Evolutionary conservation across 805 yeast genomes (phyloP).

Genomic region (Yamadazyma kitorensis): DNA sequence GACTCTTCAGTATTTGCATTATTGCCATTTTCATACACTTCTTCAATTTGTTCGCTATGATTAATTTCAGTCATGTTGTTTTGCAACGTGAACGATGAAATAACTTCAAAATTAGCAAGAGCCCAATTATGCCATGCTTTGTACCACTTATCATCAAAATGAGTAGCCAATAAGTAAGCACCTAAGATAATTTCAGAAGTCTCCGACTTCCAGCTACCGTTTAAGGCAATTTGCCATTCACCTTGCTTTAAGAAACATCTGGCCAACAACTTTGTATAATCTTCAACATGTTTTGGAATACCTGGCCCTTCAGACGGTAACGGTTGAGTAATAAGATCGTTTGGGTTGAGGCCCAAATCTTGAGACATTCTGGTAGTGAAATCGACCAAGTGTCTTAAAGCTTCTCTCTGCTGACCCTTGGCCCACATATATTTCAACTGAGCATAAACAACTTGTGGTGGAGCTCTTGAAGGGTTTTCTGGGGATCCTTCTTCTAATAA

Average conservation of each 20-base stretch:
- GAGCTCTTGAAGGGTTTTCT: slow-evolving; percentile 69
- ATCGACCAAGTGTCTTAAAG: slow-evolving; percentile 78
- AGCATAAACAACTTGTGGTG: slow-evolving; percentile 96
- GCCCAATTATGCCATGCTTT: slow-evolving; percentile 99
- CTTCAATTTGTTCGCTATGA: slow-evolving; percentile 25
- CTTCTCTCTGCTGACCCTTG: slow-evolving; percentile 83
- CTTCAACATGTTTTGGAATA: slow-evolving; percentile 71
- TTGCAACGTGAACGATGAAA: slow-evolving; percentile 53
- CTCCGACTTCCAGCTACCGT: slow-evolving; percentile 75
- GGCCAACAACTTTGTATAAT: slow-evolving; percentile 81
- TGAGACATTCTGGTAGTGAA: slow-evolving; percentile 89
- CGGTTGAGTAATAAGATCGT: slow-evolving; percentile 83
- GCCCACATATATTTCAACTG: slow-evolving; percentile 98
- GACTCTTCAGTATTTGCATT: slow-evolving; percentile 4
- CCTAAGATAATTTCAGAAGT: slow-evolving; percentile 82
- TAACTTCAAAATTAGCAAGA: slow-evolving; percentile 92
- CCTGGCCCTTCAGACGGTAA: slow-evolving; percentile 72
- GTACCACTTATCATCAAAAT: slow-evolving; percentile 90
- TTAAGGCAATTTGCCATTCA: slow-evolving; percentile 91
- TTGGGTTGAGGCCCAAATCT: slow-evolving; percentile 83
- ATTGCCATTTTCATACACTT: slow-evolving; percentile 4
- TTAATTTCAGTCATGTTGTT: slow-evolving; percentile 16
- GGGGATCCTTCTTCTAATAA: slow-evolving; percentile 73
- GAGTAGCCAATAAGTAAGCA: slow-evolving; percentile 89
- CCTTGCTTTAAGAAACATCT: slow-evolving; percentile 97